Evolutionary conservation across 2,329 filamentous ascomycete species (phyloP), one percentile per base, ranked within the genome.

Genomic region (Thermomyces lanuginosus): DNA sequence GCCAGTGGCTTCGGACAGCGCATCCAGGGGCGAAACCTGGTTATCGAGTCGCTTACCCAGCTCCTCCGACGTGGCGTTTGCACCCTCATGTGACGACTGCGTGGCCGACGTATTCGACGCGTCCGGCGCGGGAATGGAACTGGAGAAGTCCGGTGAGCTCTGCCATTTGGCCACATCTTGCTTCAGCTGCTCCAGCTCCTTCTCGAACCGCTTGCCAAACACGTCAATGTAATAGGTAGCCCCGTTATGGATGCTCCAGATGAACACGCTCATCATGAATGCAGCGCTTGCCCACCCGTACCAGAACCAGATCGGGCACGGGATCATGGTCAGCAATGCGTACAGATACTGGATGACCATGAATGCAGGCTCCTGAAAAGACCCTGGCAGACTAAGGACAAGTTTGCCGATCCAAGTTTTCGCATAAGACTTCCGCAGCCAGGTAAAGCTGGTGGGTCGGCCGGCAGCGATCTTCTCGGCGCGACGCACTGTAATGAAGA

Each of bases 151-250:
- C 3, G 50, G 48, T 9, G 46, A 52, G 13, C 42, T 44, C 51
- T 92, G 83, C 81, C 82, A 91, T 49, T 82, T 86, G 23, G 75
- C 69, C 6, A 98, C 83, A 45, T 98, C 89, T 29, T 71, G 71
- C 55, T 78, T 84, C 57, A 98, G 68, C 27, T 76, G 68, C 48
- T 98, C 84, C 8, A 98, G 64, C 52, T 98, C 89, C 47, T 86
- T 92, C 60, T 98, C 82, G 63, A 98, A 95, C 2, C 84, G 72
- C 43, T 80, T 92, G 28, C 91, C 89, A 49, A 95, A 98, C 2
- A 95, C 81, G 43, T 98, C 89, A 45, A 98, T 95, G 55, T 98
- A 98, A 53, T 79, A 98, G 1, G 84, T 95, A 10, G 89, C 82
- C 16, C 89, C 89, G 42, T 98, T 98, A 60, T 93, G 91, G 30